A percentile compares a stretch with the other conserved stretches of the same genome.
These are phyloP conservation scores for Madurella mycetomatis DNA, from an alignment of 2,329 filamentous ascomycete genomes.

Conservation along the genomic window DNA sequence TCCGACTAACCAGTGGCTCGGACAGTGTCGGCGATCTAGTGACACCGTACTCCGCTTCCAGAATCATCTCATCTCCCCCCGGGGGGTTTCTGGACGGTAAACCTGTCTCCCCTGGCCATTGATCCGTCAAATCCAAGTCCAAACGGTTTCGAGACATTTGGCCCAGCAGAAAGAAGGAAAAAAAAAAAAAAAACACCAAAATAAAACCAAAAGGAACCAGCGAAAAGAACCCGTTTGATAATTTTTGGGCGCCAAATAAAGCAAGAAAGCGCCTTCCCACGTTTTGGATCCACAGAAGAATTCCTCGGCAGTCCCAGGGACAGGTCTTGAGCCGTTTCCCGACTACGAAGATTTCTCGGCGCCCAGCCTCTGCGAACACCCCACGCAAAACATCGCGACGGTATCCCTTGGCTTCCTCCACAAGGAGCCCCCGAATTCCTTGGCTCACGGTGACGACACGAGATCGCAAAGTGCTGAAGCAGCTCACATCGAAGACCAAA, in stretches of 20 bases:
- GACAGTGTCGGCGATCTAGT: neutral
- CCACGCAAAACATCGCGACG: constrained; percentile 22
- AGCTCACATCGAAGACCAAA: neutral
- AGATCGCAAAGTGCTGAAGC: neutral
- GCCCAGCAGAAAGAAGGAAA: constrained; percentile 2
- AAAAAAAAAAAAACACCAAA: constrained; percentile 1
- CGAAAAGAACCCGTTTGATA: no score
- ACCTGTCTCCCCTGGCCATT: constrained; percentile 8
- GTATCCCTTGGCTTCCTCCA: constrained; percentile 12
- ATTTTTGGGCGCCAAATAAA: constrained; percentile 4
- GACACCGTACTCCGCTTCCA: neutral
- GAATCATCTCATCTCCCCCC: neutral
- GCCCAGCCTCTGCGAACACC: constrained; percentile 35
- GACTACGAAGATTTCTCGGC: constrained; percentile 35
- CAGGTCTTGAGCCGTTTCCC: constrained; percentile 2
- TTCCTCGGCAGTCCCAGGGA: constrained; percentile 3
- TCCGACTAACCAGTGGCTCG: neutral
- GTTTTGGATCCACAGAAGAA: constrained; percentile 8
- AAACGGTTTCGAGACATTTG: constrained; percentile 29
- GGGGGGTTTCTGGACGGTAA: neutral
- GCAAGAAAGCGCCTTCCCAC: neutral
- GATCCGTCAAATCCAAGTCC: constrained; percentile 23
- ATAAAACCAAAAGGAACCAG: neutral
- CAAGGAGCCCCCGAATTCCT: neutral
- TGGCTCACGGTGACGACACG: neutral